Conservation (phyloP, 1,139 yeast genomes). For the Williopsis jadinii region DNA sequence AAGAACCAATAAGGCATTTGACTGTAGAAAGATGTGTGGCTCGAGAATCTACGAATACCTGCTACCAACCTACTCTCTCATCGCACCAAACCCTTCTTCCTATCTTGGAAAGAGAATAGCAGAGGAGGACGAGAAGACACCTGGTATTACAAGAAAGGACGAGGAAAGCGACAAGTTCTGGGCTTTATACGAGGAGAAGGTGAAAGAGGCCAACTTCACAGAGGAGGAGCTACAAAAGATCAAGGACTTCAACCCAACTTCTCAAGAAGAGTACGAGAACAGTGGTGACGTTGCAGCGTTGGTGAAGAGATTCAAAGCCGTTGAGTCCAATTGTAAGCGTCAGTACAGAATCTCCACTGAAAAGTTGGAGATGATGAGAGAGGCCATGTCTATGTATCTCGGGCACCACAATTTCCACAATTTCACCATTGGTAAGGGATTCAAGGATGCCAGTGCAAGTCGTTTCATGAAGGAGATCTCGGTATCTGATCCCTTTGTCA, state of each 20-base stretch:
- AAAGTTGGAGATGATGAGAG: constrained; percentile 55
- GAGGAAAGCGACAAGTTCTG: constrained; percentile 70
- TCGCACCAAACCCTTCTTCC: constrained; percentile 82
- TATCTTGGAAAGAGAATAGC: constrained; percentile 53
- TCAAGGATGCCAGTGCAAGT: constrained; percentile 76
- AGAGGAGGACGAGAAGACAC: constrained; percentile 44
- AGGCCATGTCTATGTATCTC: constrained; percentile 63
- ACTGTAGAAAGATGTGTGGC: constrained; percentile 91
- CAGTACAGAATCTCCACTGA: constrained; percentile 56
- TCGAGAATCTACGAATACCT: constrained; percentile 91
- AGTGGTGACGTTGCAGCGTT: constrained; percentile 30
- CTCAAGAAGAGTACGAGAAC: constrained; percentile 30
- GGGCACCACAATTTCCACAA: constrained; percentile 96
- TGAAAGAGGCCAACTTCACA: constrained; percentile 41
- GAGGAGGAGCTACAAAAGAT: constrained; percentile 38
- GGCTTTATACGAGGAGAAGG: constrained; percentile 43
- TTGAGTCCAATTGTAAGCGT: constrained; percentile 67
- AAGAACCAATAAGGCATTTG: constrained; percentile 85
- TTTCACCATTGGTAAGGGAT: constrained; percentile 85
- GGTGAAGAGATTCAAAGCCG: constrained; percentile 49
- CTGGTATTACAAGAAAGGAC: constrained; percentile 57
- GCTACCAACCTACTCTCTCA: constrained; percentile 81
- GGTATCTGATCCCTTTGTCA: constrained; percentile 87
- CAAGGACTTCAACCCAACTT: constrained; percentile 24
- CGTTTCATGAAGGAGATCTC: constrained; percentile 74